Evolutionary conservation across 192 early-diverging fungal species (phyloP).

Genomic region (Chytriomyces hyalinus): DNA sequence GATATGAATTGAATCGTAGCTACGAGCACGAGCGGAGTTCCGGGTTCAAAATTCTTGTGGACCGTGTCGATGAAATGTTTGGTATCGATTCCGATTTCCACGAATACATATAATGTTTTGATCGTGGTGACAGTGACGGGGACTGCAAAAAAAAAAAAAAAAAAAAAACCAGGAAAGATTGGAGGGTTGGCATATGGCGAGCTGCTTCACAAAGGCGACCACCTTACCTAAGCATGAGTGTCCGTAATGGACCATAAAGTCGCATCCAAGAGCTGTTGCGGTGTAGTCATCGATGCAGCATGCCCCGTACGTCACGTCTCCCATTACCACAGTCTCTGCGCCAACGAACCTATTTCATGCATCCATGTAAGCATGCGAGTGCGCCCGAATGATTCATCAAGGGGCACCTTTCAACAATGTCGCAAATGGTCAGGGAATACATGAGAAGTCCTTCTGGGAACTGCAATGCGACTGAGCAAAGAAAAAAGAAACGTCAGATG

Average conservation of each 20-base stretch:
- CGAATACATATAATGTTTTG: constrained; percentile 98
- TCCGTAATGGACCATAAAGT: constrained; percentile 98
- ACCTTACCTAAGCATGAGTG: constrained; percentile 86
- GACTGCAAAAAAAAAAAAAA: constrained; percentile 50
- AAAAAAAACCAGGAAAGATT: not conserved
- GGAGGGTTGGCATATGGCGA: constrained; percentile 4
- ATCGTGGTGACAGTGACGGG: constrained; percentile 93
- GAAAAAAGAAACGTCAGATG: constrained; percentile 7
- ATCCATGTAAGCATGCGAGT: constrained; percentile 14
- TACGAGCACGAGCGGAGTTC: constrained; percentile 75
- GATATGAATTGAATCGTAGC: constrained; percentile 95
- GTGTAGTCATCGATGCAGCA: constrained; percentile 99
- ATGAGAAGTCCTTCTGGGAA: constrained; percentile 97
- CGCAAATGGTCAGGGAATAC: constrained; percentile 90
- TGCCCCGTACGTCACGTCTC: constrained; percentile 98
- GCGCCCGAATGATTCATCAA: not conserved
- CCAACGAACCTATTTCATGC: constrained; percentile 62
- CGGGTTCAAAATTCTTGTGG: constrained; percentile 80
- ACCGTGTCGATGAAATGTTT: constrained; percentile 92
- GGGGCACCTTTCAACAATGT: constrained; percentile 82
- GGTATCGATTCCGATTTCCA: constrained; percentile 95
- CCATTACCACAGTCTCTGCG: constrained; percentile 95
- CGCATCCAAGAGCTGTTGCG: constrained; percentile 88
- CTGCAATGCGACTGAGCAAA: constrained; percentile 81
- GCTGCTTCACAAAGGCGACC: not conserved